Evolutionary conservation across 148 eudicot species (phyloP).

Genomic region (Fagopyrum homotropicum): DNA sequence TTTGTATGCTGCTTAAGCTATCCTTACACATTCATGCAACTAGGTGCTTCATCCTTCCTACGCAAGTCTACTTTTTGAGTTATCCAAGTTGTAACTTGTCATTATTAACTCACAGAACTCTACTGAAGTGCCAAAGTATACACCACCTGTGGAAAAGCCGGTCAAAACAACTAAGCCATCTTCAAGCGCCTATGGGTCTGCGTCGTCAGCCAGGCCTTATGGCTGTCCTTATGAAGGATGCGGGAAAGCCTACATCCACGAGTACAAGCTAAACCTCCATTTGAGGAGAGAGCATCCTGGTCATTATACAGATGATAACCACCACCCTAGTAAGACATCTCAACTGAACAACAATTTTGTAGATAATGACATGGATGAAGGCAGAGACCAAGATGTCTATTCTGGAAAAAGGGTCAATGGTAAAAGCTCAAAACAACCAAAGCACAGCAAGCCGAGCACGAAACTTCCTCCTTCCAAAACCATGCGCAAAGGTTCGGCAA

Average conservation of each 20-base stretch:
- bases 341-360: constrained; percentile 24
- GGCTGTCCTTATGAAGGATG: constrained; percentile 91
- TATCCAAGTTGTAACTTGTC: too few relatives aligned
- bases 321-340: constrained; percentile 27
- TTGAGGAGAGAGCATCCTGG: constrained; percentile 82
- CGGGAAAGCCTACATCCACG: constrained; percentile 89
- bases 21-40: too few relatives aligned
- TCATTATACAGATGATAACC: constrained; percentile 65
- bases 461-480: constrained; percentile 69
- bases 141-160: constrained; percentile 66
- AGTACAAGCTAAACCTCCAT: constrained; percentile 93
- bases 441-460: constrained; percentile 60
- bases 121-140: constrained; percentile 43
- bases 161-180: constrained; percentile 51
- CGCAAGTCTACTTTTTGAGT: too few relatives aligned
- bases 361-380: constrained; percentile 77
- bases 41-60: too few relatives aligned
- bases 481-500: constrained; percentile 31
- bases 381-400: constrained; percentile 73
- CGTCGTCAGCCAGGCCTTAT: constrained; percentile 76
- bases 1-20: too few relatives aligned
- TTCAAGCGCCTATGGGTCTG: constrained; percentile 41
- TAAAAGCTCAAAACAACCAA: constrained; percentile 39
- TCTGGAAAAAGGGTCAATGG: constrained; percentile 44
- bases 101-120: constrained; percentile 25